Conservation (phyloP, 169 alveolate species). For the Cryptosporidium sp. region DNA sequence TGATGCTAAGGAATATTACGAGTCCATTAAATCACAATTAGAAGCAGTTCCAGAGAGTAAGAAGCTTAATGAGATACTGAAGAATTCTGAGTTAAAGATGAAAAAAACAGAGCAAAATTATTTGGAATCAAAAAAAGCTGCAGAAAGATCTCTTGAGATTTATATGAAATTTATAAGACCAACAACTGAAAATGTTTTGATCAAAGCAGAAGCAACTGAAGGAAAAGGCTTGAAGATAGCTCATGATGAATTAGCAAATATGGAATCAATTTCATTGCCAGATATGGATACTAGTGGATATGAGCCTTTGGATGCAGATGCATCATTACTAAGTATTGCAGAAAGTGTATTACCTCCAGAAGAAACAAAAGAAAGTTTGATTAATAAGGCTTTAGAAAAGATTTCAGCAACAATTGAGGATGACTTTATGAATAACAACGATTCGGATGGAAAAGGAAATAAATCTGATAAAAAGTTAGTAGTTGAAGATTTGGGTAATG, state of each 20-base stretch:
- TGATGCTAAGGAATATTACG: slow-evolving; percentile 53
- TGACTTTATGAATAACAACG: slow-evolving; percentile 27
- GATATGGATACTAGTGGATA: slow-evolving; percentile 72
- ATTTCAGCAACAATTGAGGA: slow-evolving; percentile 61
- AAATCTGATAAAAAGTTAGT: slow-evolving; percentile 7
- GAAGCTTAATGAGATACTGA: slow-evolving; percentile 3
- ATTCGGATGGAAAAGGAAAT: not conserved
- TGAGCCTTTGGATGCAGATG: slow-evolving; percentile 70
- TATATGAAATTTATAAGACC: slow-evolving; percentile 52
- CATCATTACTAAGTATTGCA: slow-evolving; percentile 55
- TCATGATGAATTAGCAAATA: slow-evolving; percentile 36
- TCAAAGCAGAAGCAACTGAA: slow-evolving; percentile 53
- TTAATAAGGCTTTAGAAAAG: slow-evolving; percentile 55
- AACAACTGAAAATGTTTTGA: slow-evolving; percentile 3
- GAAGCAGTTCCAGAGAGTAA: slow-evolving; percentile 35
- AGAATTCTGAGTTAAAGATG: slow-evolving; percentile 30
- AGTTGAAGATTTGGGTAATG: not conserved
- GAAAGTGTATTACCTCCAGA: slow-evolving; percentile 49
- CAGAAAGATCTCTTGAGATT: slow-evolving; percentile 64
- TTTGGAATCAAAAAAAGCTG: slow-evolving; percentile 54
- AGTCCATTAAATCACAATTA: slow-evolving; percentile 39
- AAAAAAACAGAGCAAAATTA: slow-evolving; percentile 33
- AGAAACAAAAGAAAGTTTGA: slow-evolving; percentile 34
- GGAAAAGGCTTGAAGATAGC: slow-evolving; percentile 69
- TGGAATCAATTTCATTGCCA: slow-evolving; percentile 60